Conservation (phyloP, 495 filamentous ascomycete genomes). For the Clavariopsis aquatica region DNA sequence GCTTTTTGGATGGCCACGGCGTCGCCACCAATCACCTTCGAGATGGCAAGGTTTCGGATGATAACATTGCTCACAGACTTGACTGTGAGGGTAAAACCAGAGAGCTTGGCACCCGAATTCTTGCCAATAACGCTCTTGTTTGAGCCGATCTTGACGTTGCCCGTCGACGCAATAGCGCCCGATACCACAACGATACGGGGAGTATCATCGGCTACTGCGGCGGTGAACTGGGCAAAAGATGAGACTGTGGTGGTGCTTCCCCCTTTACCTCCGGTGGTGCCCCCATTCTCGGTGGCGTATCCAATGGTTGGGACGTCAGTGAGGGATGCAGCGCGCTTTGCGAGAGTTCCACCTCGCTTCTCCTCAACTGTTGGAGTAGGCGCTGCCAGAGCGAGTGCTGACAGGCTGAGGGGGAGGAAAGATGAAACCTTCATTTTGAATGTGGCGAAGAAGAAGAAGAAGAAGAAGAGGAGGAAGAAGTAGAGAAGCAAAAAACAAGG, state of each 20-base stretch:
- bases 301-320: constrained; percentile 44
- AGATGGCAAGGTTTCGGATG: constrained; percentile 62
- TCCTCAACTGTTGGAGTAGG: constrained; percentile 22
- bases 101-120: constrained; percentile 41
- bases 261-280: constrained; percentile 61
- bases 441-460: not conserved
- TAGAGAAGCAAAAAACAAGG: too few relatives aligned
- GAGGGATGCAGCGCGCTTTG: constrained; percentile 42
- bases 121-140: constrained; percentile 40
- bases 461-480: not conserved
- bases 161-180: constrained; percentile 24
- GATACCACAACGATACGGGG: constrained; percentile 29
- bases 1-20: constrained; percentile 57
- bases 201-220: constrained; percentile 30
- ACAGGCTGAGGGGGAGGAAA: constrained; percentile 28
- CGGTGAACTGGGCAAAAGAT: constrained; percentile 49
- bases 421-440: constrained; percentile 37
- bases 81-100: constrained; percentile 52
- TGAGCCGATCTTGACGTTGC: constrained; percentile 27
- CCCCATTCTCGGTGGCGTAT: constrained; percentile 52
- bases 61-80: constrained; percentile 60
- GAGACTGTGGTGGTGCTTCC: constrained; percentile 62
- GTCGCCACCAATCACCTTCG: constrained; percentile 63
- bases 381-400: constrained; percentile 34
- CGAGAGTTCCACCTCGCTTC: constrained; percentile 22